These are phyloP conservation scores for Anisodus tanguticus DNA, from an alignment of 257 asterid species.

Conservation along the genomic window DNA sequence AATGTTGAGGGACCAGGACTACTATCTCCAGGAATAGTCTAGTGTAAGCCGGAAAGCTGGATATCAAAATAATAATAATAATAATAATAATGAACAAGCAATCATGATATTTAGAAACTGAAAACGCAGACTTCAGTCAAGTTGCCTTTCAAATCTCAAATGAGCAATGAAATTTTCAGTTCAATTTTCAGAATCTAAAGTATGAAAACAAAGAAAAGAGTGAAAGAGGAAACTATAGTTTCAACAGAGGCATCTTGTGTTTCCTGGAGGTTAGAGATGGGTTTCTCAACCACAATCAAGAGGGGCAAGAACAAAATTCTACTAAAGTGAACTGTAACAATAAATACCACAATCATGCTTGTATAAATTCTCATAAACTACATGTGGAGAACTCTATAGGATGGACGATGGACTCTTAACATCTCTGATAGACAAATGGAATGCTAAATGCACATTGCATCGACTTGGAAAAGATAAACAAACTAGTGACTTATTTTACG, in stretches of 20 bases:
- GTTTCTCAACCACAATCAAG: neutral
- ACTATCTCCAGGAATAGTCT: no score
- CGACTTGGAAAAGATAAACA: neutral
- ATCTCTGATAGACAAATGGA: neutral
- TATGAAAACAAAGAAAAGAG: neutral
- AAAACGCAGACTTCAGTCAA: neutral
- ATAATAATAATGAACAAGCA: neutral
- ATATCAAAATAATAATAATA: no score
- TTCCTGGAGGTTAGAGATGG: neutral
- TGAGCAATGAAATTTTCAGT: neutral
- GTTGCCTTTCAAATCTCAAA: neutral
- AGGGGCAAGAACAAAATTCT: neutral
- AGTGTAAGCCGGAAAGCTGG: no score
- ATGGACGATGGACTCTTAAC: neutral
- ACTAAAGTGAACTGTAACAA: neutral
- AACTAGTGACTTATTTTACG: neutral
- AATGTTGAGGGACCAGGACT: no score
- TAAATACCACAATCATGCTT: constrained; percentile 8
- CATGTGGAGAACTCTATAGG: neutral
- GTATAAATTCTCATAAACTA: neutral
- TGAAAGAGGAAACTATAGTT: neutral
- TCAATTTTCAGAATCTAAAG: neutral
- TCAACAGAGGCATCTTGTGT: neutral
- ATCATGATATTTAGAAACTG: neutral
- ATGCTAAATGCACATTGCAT: neutral